Conservation (phyloP, 1,284 basidiomycete genomes). For the Ceratobasidium sp. region DNA sequence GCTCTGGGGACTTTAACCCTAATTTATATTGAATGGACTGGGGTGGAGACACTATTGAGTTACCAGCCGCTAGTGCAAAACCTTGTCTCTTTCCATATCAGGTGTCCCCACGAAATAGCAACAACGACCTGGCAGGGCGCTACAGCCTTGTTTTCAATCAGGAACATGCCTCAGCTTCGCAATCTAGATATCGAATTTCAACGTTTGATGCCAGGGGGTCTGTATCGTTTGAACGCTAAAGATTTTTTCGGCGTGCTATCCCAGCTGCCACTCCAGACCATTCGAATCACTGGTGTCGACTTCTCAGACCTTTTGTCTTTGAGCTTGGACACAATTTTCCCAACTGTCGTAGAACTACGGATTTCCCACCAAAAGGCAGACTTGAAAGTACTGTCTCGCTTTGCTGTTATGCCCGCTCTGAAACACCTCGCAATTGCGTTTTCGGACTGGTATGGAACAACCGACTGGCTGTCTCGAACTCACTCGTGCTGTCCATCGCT, state of each 20-base stretch:
- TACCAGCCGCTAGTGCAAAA: not conserved
- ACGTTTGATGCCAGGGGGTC: not conserved
- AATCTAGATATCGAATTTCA: not conserved
- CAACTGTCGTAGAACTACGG: not conserved
- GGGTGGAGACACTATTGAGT: not conserved
- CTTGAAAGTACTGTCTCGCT: not conserved
- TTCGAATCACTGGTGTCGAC: not conserved
- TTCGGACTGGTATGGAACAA: not conserved
- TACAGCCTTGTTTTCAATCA: no score
- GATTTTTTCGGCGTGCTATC: not conserved
- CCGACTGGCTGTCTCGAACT: not conserved
- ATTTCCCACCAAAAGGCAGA: not conserved
- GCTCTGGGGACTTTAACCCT: not conserved
- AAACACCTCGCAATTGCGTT: not conserved
- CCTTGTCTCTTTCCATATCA: not conserved
- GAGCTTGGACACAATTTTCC: not conserved
- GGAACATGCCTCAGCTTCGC: not conserved
- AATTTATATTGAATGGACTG: not conserved
- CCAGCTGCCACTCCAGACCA: not conserved
- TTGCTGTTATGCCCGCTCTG: not conserved
- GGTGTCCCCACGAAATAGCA: no score
- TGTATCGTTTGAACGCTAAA: not conserved
- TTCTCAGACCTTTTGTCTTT: not conserved
- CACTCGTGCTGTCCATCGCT: not conserved
- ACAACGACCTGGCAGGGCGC: no score